Conservation (phyloP, 2,329 filamentous ascomycete species). For the Penicillium sp. region DNA sequence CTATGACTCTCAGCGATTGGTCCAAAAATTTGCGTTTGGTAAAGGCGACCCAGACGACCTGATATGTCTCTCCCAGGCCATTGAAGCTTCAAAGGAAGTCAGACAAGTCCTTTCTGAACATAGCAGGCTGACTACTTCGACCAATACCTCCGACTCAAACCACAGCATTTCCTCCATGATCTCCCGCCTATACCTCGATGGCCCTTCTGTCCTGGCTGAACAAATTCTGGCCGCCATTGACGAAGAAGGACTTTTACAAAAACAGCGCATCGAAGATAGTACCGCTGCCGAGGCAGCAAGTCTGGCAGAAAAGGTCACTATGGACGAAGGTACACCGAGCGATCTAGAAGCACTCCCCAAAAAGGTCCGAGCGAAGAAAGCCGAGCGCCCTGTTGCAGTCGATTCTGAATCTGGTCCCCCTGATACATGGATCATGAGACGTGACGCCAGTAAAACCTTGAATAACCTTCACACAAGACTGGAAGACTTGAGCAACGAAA, state of each 20-base stretch:
- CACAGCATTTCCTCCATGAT: conserved; percentile 33
- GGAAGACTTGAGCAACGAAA: conserved; percentile 60
- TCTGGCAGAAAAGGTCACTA: conserved; percentile 71
- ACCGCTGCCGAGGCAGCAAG: conserved; percentile 70
- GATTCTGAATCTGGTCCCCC: conserved; percentile 42
- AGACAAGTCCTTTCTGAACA: conserved; percentile 33
- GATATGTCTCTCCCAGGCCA: conserved; percentile 77
- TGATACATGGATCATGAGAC: conserved; percentile 66
- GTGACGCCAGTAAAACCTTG: conserved; percentile 66
- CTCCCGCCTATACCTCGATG: conserved; percentile 52
- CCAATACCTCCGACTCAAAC: conserved; percentile 11
- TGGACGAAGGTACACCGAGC: conserved; percentile 62
- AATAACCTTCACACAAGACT: conserved; percentile 69
- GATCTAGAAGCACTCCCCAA: conserved; percentile 61
- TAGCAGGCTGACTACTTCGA: conserved; percentile 4
- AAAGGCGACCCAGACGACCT: conserved; percentile 92
- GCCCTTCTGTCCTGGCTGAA: conserved; percentile 67
- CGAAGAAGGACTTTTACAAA: conserved; percentile 82
- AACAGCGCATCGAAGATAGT: conserved; percentile 74
- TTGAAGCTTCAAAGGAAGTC: conserved; percentile 71
- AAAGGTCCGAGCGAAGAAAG: conserved; percentile 36
- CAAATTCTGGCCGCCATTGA: conserved; percentile 80
- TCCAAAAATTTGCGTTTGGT: conserved; percentile 92
- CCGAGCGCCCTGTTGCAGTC: conserved; percentile 26
- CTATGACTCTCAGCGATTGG: conserved; percentile 82